Conservation (phyloP, 2,329 filamentous ascomycete species). For the Blastomyces emzantsi region DNA sequence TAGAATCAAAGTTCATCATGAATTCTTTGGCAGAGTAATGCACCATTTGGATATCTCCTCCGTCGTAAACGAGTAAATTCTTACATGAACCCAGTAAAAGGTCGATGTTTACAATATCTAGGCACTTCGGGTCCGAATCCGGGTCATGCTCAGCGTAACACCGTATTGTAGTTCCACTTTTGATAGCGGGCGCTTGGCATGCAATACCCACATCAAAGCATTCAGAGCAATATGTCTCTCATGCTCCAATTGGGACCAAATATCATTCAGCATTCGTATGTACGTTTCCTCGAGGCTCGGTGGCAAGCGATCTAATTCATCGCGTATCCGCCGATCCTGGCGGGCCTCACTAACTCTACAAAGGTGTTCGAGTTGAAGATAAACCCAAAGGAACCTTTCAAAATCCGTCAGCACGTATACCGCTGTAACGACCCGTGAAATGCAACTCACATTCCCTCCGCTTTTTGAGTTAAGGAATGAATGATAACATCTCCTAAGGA, state of each 20-base stretch:
- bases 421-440: neutral
- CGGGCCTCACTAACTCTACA: neutral
- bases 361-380: slow-evolving; percentile 5
- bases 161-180: neutral
- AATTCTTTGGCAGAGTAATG: slow-evolving; percentile 5
- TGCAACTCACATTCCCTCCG: slow-evolving; percentile 2
- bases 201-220: slow-evolving; percentile 2
- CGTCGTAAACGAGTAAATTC: neutral
- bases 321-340: neutral
- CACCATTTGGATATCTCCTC: neutral
- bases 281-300: slow-evolving; percentile 1
- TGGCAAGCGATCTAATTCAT: slow-evolving; percentile 1
- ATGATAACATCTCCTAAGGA: slow-evolving; percentile 3
- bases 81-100: neutral
- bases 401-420: neutral
- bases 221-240: neutral
- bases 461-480: neutral
- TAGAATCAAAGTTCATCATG: neutral
- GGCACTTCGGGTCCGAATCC: neutral
- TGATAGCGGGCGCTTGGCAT: slow-evolving; percentile 3
- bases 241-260: neutral
- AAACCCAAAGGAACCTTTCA: slow-evolving; percentile 6
- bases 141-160: neutral
- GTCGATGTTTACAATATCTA: neutral
- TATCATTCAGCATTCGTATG: neutral